phyloP scores from a whole-genome alignment of 352 stramenopile species.

The Globisporangium cylindrosporum region DNA sequence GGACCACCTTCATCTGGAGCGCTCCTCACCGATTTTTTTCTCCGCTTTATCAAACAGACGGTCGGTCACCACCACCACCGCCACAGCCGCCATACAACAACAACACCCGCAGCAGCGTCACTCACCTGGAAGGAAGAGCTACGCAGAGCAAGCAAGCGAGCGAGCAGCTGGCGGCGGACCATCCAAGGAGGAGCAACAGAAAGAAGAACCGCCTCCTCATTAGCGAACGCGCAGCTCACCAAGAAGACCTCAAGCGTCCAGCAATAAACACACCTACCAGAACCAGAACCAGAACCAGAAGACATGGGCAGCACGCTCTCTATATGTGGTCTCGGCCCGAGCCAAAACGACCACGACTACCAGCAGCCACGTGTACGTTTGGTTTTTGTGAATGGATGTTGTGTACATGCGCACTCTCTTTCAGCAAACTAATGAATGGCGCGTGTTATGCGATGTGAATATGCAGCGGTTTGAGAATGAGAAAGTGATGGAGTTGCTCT shows the following conservation, averaged over 20 bases:
- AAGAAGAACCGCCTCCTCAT: constrained; percentile 2
- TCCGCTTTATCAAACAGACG: neutral
- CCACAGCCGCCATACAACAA: neutral
- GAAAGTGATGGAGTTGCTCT: constrained; percentile 31
- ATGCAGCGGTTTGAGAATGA: constrained; percentile 15
- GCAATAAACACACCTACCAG: neutral
- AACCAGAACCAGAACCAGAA: neutral
- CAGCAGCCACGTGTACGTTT: constrained; percentile 24
- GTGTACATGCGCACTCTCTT: neutral
- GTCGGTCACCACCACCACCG: neutral
- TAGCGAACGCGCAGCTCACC: constrained; percentile 1
- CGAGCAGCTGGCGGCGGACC: neutral
- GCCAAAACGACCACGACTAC: constrained; percentile 15
- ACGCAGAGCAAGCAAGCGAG: neutral
- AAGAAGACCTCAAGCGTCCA: neutral
- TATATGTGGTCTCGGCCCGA: constrained; percentile 33
- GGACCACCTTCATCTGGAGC: neutral
- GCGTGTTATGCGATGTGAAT: neutral
- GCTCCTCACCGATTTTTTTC: constrained; percentile 1
- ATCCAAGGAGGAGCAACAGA: constrained; percentile 1
- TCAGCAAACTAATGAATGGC: neutral
- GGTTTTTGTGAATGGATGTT: neutral
- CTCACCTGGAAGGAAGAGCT: neutral
- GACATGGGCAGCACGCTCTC: constrained; percentile 37
- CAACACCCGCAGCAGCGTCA: neutral